Conservation (phyloP, 495 filamentous ascomycete species). For the Penicillium desertorum region DNA sequence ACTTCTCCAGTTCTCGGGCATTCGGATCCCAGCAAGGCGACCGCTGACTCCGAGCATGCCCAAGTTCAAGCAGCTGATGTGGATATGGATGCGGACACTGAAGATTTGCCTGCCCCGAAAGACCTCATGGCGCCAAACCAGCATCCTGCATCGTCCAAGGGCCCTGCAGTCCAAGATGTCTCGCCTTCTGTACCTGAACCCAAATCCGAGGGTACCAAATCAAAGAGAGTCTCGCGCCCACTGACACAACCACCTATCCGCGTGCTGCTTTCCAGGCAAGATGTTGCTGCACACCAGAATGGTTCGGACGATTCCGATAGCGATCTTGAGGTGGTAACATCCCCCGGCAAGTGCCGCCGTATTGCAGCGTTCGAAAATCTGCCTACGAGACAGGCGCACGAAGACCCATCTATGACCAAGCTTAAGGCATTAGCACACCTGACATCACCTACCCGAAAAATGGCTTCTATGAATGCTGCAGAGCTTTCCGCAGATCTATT, state of each 20-base stretch:
- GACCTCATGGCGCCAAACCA: slow-evolving; percentile 16
- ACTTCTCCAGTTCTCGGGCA: slow-evolving; percentile 46
- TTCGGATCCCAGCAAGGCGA: slow-evolving; percentile 23
- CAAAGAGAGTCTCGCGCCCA: slow-evolving; percentile 19
- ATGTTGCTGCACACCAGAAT: slow-evolving; percentile 40
- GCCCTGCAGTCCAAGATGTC: neutral
- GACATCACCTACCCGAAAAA: slow-evolving; percentile 57
- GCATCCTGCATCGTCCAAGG: neutral
- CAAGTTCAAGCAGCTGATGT: slow-evolving; percentile 2
- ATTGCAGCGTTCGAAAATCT: slow-evolving; percentile 68
- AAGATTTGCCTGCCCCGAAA: slow-evolving; percentile 24
- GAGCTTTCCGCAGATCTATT: slow-evolving; percentile 69
- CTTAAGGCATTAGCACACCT: slow-evolving; percentile 75
- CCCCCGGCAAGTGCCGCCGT: slow-evolving; percentile 41
- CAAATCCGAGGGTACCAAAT: slow-evolving; percentile 10
- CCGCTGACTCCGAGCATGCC: slow-evolving; percentile 16
- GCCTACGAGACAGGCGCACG: slow-evolving; percentile 54
- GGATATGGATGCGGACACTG: slow-evolving; percentile 3
- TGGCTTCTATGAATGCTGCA: slow-evolving; percentile 59
- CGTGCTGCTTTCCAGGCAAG: slow-evolving; percentile 40
- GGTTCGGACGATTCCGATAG: slow-evolving; percentile 64
- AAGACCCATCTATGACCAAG: slow-evolving; percentile 63
- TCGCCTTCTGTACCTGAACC: neutral
- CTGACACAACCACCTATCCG: slow-evolving; percentile 35
- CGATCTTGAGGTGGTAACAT: slow-evolving; percentile 62